A percentile compares a stretch with the other conserved stretches of the same genome.
Evolutionary conservation across 176 grass and related monocot genomes (phyloP).

Genomic region (Tillandsia leiboldiana): DNA sequence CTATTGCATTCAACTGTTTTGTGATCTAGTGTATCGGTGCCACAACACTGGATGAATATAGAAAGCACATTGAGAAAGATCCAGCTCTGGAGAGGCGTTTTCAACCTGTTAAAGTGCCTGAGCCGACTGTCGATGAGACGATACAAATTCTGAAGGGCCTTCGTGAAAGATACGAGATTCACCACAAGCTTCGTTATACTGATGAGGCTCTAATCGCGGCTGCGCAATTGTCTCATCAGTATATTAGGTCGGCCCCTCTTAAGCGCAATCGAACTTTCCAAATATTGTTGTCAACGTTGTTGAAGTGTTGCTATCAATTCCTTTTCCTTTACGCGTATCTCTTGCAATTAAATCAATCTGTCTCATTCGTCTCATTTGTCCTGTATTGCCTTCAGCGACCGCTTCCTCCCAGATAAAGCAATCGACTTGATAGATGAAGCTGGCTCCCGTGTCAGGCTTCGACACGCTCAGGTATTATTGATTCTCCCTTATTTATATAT

Average conservation of each 20-base stretch:
- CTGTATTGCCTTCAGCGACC: slow-evolving; percentile 45
- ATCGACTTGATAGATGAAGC: slow-evolving; percentile 95
- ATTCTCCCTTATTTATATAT: background rate
- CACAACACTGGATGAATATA: slow-evolving; percentile 90
- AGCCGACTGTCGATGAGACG: slow-evolving; percentile 90
- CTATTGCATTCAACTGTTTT: background rate
- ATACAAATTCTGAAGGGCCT: slow-evolving; percentile 88
- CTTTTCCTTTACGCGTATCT: slow-evolving; percentile 1
- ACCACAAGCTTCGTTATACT: slow-evolving; percentile 87
- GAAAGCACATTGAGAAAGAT: slow-evolving; percentile 93
- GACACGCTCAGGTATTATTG: slow-evolving; percentile 57
- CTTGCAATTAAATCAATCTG: no score
- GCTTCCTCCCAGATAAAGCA: slow-evolving; percentile 87
- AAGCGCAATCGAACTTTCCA: background rate
- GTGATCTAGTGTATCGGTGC: slow-evolving; percentile 75
- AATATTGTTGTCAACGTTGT: background rate
- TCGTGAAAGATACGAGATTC: slow-evolving; percentile 81
- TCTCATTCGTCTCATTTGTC: slow-evolving; percentile 7
- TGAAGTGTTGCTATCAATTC: background rate
- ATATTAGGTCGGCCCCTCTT: slow-evolving; percentile 52
- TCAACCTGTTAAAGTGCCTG: slow-evolving; percentile 93
- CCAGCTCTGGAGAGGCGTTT: slow-evolving; percentile 89
- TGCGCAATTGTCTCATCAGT: slow-evolving; percentile 80
- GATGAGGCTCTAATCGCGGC: slow-evolving; percentile 68
- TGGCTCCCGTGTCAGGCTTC: slow-evolving; percentile 76